Base-by-base conservation (phyloP, 108 stramenopile genomes). In the Cyclotella kingstonii region DNA sequence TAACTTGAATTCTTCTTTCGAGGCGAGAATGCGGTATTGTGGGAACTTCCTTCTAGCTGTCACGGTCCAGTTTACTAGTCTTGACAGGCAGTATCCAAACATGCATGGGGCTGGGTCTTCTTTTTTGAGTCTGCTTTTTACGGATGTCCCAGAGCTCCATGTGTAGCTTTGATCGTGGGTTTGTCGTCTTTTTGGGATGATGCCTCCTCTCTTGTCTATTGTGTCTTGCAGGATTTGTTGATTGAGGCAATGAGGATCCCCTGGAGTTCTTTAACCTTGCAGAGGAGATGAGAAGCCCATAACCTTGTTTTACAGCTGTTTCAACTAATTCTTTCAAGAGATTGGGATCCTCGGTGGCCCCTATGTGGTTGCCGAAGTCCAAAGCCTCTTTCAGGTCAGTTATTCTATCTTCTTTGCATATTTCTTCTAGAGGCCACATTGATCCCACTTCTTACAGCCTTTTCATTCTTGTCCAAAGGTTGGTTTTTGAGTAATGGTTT, bases 301-400 rank as follows among this genome's bases (percentile, higher is more conserved):
- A 68, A 0, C 66, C 66, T n/a, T 51, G 8, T 0, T 23, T 26
- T 8, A 60, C 41, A 22, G 60, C 41, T 18, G 59, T 53, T 3
- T 11, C 11, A 1, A 56, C 43, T 0, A 55, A 21, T 51, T 31
- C 40, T 26, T 8, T 34, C 12, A 68, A 57, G 4, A 68, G 50
- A 10, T 58, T 40, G 0, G 39, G 67, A 7, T 51, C 1, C 7
- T 36, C 0, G 0, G 12, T 18, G 27, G 65, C 65, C 29, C 65
- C 65, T 19, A 59, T 68, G 30, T 68, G 67, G 29, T 59, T 68
- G 3, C 67, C 57, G 23, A 59, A 68, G 11, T 25, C 39, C 0
- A 59, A 3, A 0, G 67, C 50, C 8, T 59, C 57, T 0, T 31
- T 18, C 0, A 70, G 14, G 25, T 70, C 68, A 9, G 36, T 10